Evolutionary conservation across 768 basidiomycete genomes (phyloP), one percentile per base, ranked within the genome.

Genomic region (Gymnopilus junonius): DNA sequence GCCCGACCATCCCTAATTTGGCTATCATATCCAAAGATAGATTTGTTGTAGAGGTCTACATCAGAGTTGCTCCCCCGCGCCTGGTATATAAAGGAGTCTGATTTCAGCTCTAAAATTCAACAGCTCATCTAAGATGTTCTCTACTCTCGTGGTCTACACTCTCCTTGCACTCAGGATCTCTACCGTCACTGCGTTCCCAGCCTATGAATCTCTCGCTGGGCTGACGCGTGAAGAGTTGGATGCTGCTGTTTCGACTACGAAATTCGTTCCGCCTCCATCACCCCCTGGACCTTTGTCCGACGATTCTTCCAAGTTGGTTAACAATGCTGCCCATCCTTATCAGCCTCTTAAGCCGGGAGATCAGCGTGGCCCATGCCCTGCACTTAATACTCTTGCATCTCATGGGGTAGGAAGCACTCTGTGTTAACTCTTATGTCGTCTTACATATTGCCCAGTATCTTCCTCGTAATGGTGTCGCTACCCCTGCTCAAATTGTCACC

Each of bases 361-460:
- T 20, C 66, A 68, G 32, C 69, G 69, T 23, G 69, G 69, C 1
- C 69, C 69, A 29, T 70, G 69, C 31, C 69, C 69, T 39, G 69
- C 67, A n/a, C 56, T 70, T 15, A 70, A 70, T 17, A 51, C 48
- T 23, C 48, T 51, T 2, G 48, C 48, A 20, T 51, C 48, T 51
- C 48, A 51, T 51, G 48, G 48, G 27, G 48, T 51, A 17, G 27
- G 48, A 15, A 3, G n/a, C 6, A 5, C 8, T 23, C 31, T 20
- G 3, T 8, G 15, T 7, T 12, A 27, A 5, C 5, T 17, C n/a
- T 15, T 11, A 50, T 23, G 23, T 8, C 7, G 29, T n/a, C 29
- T 51, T 2, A 51, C 48, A n/a, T 14, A 7, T 20, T 48, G 12
- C 8, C 4, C 20, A 67, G 66, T 67, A 59, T 48, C 66, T 67